A percentile compares a stretch with the other conserved stretches of the same genome.
Evolutionary conservation across 805 yeast species (phyloP).

Genomic region (Saccharomycopsis amapae): DNA sequence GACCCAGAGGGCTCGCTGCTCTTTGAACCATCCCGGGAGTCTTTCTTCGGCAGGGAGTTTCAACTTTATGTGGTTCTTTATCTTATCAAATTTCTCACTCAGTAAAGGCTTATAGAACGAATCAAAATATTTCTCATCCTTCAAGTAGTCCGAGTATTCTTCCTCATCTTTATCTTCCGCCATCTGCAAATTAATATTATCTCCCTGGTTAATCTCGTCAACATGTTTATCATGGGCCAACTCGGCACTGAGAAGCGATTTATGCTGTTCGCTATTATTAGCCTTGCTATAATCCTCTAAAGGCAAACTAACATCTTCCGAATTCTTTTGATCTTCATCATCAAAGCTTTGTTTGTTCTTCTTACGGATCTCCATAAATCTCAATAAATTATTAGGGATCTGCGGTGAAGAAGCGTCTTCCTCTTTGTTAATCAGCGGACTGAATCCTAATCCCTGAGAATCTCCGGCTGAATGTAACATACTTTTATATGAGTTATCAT

Average conservation of each 20-base stretch:
- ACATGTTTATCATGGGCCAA: slow-evolving; percentile 12
- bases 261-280: neutral
- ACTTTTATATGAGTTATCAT: slow-evolving; percentile 18
- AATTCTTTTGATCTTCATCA: neutral
- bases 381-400: slow-evolving; percentile 53
- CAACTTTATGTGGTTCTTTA: slow-evolving; percentile 24
- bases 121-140: neutral
- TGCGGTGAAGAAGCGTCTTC: slow-evolving; percentile 60
- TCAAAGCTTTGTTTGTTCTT: slow-evolving; percentile 25
- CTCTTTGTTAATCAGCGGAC: slow-evolving; percentile 23
- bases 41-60: slow-evolving; percentile 53
- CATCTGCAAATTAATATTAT: slow-evolving; percentile 23
- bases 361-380: slow-evolving; percentile 44
- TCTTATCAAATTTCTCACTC: slow-evolving; percentile 11
- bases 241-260: slow-evolving; percentile 16
- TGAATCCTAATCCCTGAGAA: slow-evolving; percentile 6
- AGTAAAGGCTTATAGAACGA: slow-evolving; percentile 16
- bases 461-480: neutral
- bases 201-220: slow-evolving; percentile 23
- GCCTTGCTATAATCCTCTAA: neutral
- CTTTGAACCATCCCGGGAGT: slow-evolving; percentile 71
- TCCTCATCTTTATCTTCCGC: neutral
- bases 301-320: neutral
- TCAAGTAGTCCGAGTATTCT: neutral
- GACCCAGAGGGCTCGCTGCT: slow-evolving; percentile 64